Evolutionary conservation across 306 rosid species (phyloP), one percentile per base, ranked within the genome.

Genomic region (Quercus mongolica): DNA sequence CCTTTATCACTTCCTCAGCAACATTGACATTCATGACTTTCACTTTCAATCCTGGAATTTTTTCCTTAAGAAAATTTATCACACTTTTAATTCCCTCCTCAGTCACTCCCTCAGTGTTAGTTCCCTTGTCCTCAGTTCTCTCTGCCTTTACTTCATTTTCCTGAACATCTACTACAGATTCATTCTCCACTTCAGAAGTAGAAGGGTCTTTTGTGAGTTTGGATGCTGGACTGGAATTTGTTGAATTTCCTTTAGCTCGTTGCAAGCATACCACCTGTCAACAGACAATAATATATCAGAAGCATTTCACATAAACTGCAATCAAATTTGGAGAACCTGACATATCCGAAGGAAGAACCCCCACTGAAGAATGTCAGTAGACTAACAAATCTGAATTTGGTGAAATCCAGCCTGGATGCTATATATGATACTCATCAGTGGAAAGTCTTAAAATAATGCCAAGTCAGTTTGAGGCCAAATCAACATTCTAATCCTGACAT

Each of bases 71-170:
- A 90, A 85, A 95, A 76, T 95, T 91, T 76, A 95, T 87, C 79
- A 95, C 97, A 70, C 92, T 92, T 87, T 89, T 92, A 84, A 94
- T 92, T 41, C 99, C 99, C 84, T 94, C 94, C 89, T 94, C 99
- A 69, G 97, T 86, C 69, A 87, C 94, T 77, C 83, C 94, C 84
- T 95, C 99, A 35, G 62, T 62, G 76, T 84, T 90, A 69, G 76
- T 83, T 76, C 81, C 94, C 83, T 90, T 92, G 84, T 91, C 94
- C 73, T 95, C 92, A 44, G 82, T 82, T 72, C 46, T 87, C 84
- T 89, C 97, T 54, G 72, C 74, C 83, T 91, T 91, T 49, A 78
- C 92, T 83, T 87, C 93, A 58, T 75, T 88, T 86, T 74, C 87
- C 76, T 87, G 82, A 78, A 78, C 85, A 76, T 88, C 94, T 74